Percentiles rank a stretch among this genome's conserved stretches.
Evolutionary conservation across 2,329 filamentous ascomycete genomes (phyloP).

Genomic region (Cryphonectria japonica): DNA sequence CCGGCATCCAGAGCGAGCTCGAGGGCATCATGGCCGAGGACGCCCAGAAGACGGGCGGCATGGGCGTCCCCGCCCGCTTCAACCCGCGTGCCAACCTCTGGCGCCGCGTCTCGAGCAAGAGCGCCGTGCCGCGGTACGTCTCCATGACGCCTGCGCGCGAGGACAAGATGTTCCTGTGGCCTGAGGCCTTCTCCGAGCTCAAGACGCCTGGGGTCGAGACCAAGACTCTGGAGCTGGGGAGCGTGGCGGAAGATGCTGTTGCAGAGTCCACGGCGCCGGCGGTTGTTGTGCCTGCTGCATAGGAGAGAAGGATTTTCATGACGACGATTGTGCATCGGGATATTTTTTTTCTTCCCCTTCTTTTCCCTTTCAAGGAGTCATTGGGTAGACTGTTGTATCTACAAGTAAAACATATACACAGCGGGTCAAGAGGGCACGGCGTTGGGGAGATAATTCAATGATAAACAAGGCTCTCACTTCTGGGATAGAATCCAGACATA

Average conservation of each 20-base stretch:
- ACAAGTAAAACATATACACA: neutral
- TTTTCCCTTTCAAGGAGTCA: neutral
- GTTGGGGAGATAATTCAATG: neutral
- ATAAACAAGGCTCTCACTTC: neutral
- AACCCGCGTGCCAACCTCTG: conserved; percentile 72
- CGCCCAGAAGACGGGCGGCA: conserved; percentile 61
- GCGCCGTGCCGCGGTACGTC: conserved; percentile 47
- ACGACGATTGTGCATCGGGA: neutral
- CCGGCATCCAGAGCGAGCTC: conserved; percentile 66
- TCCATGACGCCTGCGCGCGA: conserved; percentile 51
- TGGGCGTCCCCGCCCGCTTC: conserved; percentile 62
- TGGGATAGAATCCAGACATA: neutral
- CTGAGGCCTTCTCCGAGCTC: conserved; percentile 57
- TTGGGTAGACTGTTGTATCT: neutral
- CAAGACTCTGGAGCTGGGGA: conserved; percentile 24
- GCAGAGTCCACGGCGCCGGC: conserved; percentile 10
- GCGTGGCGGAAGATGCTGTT: conserved; percentile 13
- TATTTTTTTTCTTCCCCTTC: neutral
- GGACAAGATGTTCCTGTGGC: conserved; percentile 67
- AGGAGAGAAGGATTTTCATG: neutral
- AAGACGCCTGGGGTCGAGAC: conserved; percentile 38
- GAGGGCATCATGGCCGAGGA: conserved; percentile 62
- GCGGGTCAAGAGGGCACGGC: neutral
- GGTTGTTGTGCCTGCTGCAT: conserved; percentile 25
- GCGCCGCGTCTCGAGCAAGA: conserved; percentile 64